These are phyloP conservation scores for Yarrowia galli DNA, from an alignment of 1,139 yeast species.

Conservation along the genomic window DNA sequence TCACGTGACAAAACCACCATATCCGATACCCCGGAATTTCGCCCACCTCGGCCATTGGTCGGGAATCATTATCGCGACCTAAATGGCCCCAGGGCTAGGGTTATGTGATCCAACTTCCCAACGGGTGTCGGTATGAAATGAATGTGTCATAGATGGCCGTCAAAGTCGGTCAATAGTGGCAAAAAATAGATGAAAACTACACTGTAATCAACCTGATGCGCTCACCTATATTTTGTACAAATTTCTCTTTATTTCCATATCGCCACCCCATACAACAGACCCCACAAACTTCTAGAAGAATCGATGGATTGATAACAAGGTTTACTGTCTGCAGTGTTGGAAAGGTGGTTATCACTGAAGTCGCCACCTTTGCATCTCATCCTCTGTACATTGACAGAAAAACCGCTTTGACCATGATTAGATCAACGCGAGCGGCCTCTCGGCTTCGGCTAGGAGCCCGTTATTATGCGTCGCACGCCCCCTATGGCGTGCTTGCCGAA, in stretches of 20 bases:
- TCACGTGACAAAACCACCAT: background rate
- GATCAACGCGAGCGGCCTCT: conserved; percentile 38
- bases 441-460: conserved; percentile 38
- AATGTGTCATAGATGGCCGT: background rate
- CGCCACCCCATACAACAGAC: background rate
- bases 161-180: background rate
- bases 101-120: conserved; percentile 20
- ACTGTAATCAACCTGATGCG: background rate
- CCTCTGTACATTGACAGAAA: conserved; percentile 13
- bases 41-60: conserved; percentile 32
- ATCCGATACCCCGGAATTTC: background rate
- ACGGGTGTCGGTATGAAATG: background rate
- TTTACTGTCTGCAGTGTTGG: conserved; percentile 10
- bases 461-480: conserved; percentile 31
- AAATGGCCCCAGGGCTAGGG: conserved; percentile 4
- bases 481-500: conserved; percentile 22
- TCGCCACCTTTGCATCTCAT: conserved; percentile 38
- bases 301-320: conserved; percentile 32
- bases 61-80: conserved; percentile 17
- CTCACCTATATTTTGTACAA: too few species aligned
- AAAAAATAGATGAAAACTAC: background rate
- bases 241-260: background rate
- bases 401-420: conserved; percentile 22
- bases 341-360: conserved; percentile 26
- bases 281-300: background rate